Percentiles rank a stretch among this genome's conserved stretches.
Conservation (phyloP, 495 filamentous ascomycete genomes). For the Daldinia grandis region DNA sequence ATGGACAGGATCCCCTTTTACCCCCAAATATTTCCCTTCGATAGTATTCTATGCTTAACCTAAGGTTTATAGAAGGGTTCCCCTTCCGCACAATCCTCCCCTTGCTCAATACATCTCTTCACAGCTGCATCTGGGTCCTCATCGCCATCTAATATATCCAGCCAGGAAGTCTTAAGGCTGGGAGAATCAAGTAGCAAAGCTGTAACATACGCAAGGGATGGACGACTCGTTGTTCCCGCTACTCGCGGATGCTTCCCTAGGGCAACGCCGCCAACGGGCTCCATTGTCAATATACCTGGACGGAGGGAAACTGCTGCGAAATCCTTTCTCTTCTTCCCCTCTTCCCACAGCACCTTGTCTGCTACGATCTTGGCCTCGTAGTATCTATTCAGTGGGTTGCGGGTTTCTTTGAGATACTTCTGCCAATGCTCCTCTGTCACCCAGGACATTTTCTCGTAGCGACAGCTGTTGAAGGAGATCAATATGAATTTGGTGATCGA, state of each 20-base stretch:
- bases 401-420: conserved; percentile 59
- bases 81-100: neutral
- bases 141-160: neutral
- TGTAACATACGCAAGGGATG: conserved; percentile 58
- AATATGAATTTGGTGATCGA: conserved; percentile 76
- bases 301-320: conserved; percentile 75
- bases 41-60: neutral
- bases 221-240: conserved; percentile 65
- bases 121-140: neutral
- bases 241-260: conserved; percentile 67
- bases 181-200: neutral
- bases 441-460: conserved; percentile 69
- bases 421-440: conserved; percentile 69
- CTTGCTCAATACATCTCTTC: neutral
- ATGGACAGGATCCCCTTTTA: neutral
- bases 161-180: neutral
- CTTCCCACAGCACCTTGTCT: conserved; percentile 74
- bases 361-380: conserved; percentile 78
- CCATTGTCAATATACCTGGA: conserved; percentile 70
- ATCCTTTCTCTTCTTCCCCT: conserved; percentile 50
- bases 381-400: conserved; percentile 67
- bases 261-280: conserved; percentile 66
- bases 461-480: conserved; percentile 72
- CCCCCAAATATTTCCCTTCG: neutral
- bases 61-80: neutral